Evolutionary conservation across 2,329 filamentous ascomycete genomes (phyloP).

Genomic region (Ophiognomonia clavigignenti-juglandacearum): DNA sequence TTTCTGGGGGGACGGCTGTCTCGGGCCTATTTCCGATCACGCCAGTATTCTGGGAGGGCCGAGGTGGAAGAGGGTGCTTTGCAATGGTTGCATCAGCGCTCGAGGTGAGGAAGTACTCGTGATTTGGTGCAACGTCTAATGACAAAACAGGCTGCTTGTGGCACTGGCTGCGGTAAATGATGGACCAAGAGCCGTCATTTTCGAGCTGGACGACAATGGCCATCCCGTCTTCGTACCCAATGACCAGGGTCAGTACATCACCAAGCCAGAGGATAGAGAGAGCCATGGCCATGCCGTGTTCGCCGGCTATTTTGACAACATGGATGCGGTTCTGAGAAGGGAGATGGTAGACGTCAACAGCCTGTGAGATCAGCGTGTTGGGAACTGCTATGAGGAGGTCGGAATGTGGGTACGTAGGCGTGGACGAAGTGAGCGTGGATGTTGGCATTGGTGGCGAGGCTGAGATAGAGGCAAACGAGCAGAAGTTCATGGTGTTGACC

Average conservation of each 20-base stretch:
- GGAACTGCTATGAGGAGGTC: conserved; percentile 73
- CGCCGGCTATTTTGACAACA: conserved; percentile 43
- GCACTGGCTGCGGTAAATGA: conserved; percentile 59
- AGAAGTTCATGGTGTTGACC: conserved; percentile 95
- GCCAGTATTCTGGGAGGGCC: conserved; percentile 3
- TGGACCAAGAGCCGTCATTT: conserved; percentile 37
- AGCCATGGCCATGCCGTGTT: conserved; percentile 85
- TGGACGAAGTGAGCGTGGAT: conserved; percentile 17
- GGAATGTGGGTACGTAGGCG: conserved; percentile 20
- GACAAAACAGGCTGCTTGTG: conserved; percentile 83
- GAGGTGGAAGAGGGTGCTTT: conserved; percentile 62
- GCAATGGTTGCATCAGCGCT: conserved; percentile 75
- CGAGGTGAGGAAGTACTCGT: conserved; percentile 68
- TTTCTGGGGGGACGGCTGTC: neutral
- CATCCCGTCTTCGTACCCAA: conserved; percentile 83
- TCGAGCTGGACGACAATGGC: conserved; percentile 59
- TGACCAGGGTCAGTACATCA: conserved; percentile 55
- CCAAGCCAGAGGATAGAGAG: conserved; percentile 54
- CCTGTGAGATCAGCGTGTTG: conserved; percentile 68
- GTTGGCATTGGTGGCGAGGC: conserved; percentile 23
- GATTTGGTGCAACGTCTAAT: conserved; percentile 48
- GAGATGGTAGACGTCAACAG: conserved; percentile 78
- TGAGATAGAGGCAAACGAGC: conserved; percentile 66
- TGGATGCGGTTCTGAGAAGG: conserved; percentile 69
- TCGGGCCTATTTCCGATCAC: conserved; percentile 14